A percentile compares a stretch with the other conserved stretches of the same genome.
phyloP scores from a whole-genome alignment of 345 rosid genomes.

The Citrus reticulata region DNA sequence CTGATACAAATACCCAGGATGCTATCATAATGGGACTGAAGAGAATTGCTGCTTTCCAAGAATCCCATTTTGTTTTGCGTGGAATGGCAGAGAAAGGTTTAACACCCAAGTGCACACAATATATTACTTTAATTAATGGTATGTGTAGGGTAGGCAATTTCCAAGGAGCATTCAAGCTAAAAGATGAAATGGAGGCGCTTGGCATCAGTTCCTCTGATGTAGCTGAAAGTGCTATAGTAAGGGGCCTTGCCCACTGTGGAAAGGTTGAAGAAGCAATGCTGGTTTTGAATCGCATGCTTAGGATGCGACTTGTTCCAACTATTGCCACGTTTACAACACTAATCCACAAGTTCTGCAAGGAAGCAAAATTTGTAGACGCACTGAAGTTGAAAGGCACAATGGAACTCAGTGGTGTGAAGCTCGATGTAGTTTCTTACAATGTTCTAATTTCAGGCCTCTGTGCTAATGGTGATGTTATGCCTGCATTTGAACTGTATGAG shows the following conservation, averaged over 20 bases:
- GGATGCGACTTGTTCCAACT: slow-evolving; percentile 54
- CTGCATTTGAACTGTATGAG: slow-evolving; percentile 59
- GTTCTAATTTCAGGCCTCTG: slow-evolving; percentile 74
- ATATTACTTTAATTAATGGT: slow-evolving; percentile 51
- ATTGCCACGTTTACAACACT: slow-evolving; percentile 73
- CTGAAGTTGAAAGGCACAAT: slow-evolving; percentile 45
- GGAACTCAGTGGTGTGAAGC: slow-evolving; percentile 53
- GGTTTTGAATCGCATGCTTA: slow-evolving; percentile 58
- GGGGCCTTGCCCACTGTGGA: slow-evolving; percentile 78
- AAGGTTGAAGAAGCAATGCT: slow-evolving; percentile 72
- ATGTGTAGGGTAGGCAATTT: slow-evolving; percentile 65
- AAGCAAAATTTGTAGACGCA: slow-evolving; percentile 48
- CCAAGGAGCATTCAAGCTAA: slow-evolving; percentile 56
- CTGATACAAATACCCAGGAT: slow-evolving; percentile 36
- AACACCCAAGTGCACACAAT: slow-evolving; percentile 43
- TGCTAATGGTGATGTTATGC: slow-evolving; percentile 41
- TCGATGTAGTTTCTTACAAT: slow-evolving; percentile 68
- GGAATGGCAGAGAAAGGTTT: slow-evolving; percentile 58
- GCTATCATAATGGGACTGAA: slow-evolving; percentile 48
- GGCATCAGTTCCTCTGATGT: slow-evolving; percentile 43
- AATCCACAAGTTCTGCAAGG: slow-evolving; percentile 62
- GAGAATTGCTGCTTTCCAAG: slow-evolving; percentile 43
- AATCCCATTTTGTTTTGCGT: slow-evolving; percentile 51
- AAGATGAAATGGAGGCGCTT: slow-evolving; percentile 58
- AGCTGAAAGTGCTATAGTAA: slow-evolving; percentile 86